A percentile compares a stretch with the other conserved stretches of the same genome.
Conservation (phyloP, 148 eudicot species). For the Bassia scoparia region DNA sequence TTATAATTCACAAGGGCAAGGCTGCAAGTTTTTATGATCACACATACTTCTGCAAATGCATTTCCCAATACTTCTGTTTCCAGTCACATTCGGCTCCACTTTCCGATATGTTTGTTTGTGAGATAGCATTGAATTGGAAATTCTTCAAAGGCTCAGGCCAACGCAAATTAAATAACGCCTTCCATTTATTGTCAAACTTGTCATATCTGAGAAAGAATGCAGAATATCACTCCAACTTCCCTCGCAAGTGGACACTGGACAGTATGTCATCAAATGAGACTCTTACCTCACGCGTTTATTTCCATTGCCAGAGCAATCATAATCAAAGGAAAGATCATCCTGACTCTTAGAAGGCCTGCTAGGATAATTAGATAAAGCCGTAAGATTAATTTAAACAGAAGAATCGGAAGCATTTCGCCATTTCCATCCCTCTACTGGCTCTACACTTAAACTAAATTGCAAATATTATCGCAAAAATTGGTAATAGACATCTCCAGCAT, state of each 20-base stretch:
- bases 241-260: conserved; percentile 14
- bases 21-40: conserved; percentile 9
- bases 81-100: conserved; percentile 42
- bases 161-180: conserved; percentile 43
- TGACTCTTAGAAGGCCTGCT: conserved; percentile 40
- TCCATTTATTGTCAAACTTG: conserved; percentile 59
- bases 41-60: conserved; percentile 73
- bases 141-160: conserved; percentile 45
- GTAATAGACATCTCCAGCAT: neutral
- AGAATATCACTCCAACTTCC: conserved; percentile 8
- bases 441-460: neutral
- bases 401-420: too few relatives aligned
- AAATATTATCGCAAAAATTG: neutral
- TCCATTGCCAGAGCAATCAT: conserved; percentile 35
- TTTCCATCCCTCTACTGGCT: neutral
- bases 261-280: conserved; percentile 2
- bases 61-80: conserved; percentile 78
- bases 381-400: neutral
- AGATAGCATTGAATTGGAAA: conserved; percentile 22
- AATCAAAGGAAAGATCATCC: conserved; percentile 31
- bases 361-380: neutral
- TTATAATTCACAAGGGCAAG: neutral
- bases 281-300: conserved; percentile 65
- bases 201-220: conserved; percentile 40
- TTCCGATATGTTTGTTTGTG: conserved; percentile 25